Base-by-base conservation (phyloP, 192 early-diverging fungal genomes). In the Bifiguratus adelaidae region DNA sequence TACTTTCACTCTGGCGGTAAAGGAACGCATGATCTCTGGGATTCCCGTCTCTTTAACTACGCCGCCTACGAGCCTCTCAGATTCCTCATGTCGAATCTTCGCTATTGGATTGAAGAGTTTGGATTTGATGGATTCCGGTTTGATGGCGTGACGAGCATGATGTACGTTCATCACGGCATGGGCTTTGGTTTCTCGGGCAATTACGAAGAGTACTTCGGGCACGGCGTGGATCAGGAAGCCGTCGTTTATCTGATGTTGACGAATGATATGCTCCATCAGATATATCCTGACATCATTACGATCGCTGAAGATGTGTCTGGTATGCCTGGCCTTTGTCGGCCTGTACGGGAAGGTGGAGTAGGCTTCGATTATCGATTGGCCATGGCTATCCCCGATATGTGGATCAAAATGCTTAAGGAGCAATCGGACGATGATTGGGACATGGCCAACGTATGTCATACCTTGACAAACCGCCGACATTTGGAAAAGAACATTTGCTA, bases 291-390 rank as follows among this genome's bases (percentile, higher is more conserved):
- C 8, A 73, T 79, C 29, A 73, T 93, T 38, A 95, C 92, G 0
- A 79, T 97, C 42, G 92, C 95, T 12, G 95, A 97, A 83, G 95
- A 97, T 70, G 95, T 97, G 13, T 97, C 95, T 5, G 95, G 95
- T 27, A 96, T 97, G 95, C 95, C 95, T n/a, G 86, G 88, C 18
- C 73, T 96, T 30, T 91, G 95, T 64, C 74, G 88, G 15, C 72
- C 86, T 9, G 79, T 89, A 0, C 44, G 48, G 1, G 92, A 98
- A 61, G 92, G 95, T 41, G 95, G 95, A 25, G 68, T 93, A 22
- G 95, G 95, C 0, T 97, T 97, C 58, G 95, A 97, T 65, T 97
- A 95, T 62, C 83, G 95, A 22, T 71, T 97, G 19, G 83, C 80
- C 0, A 97, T 97, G 95, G 90, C 95, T 23, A 68, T 96, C 23